These are phyloP conservation scores for Geotrichum phurueaensis DNA, from an alignment of 1,139 yeast species.

Conservation along the genomic window DNA sequence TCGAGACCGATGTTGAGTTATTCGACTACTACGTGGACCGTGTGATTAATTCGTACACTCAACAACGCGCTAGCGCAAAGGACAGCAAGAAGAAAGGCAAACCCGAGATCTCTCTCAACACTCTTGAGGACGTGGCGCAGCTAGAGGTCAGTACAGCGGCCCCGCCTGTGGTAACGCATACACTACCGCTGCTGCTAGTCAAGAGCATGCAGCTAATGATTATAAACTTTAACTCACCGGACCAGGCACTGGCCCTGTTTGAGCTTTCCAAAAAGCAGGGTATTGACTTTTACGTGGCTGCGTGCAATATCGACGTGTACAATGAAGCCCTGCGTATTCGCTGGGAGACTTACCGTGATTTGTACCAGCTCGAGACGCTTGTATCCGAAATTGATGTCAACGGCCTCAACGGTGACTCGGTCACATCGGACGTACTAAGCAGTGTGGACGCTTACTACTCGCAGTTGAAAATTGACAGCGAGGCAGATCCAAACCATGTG, in stretches of 20 bases:
- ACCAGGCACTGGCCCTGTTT: constrained; percentile 39
- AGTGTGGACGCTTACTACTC: neutral
- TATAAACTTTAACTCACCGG: constrained; percentile 34
- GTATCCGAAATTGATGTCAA: constrained; percentile 41
- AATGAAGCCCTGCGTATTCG: constrained; percentile 36
- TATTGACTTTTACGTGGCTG: constrained; percentile 36
- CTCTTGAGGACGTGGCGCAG: constrained; percentile 17
- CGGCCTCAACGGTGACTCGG: constrained; percentile 38
- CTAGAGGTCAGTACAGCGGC: constrained; percentile 16
- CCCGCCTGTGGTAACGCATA: constrained; percentile 20
- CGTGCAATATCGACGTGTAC: constrained; percentile 40
- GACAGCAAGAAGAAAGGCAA: neutral
- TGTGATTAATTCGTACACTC: neutral
- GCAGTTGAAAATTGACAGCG: neutral
- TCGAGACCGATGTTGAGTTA: constrained; percentile 29
- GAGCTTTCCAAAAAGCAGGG: constrained; percentile 36
- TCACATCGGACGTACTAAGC: constrained; percentile 32
- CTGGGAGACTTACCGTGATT: constrained; percentile 40
- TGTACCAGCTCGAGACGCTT: constrained; percentile 34
- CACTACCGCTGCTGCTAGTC: constrained; percentile 21
- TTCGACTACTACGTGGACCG: constrained; percentile 23
- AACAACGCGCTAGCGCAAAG: neutral
- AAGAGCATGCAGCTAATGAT: constrained; percentile 27
- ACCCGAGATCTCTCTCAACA: constrained; percentile 11
- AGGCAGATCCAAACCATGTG: constrained; percentile 20